These are phyloP conservation scores for Chytriomyces confervae DNA, from an alignment of 192 early-diverging fungal species.

Conservation along the genomic window DNA sequence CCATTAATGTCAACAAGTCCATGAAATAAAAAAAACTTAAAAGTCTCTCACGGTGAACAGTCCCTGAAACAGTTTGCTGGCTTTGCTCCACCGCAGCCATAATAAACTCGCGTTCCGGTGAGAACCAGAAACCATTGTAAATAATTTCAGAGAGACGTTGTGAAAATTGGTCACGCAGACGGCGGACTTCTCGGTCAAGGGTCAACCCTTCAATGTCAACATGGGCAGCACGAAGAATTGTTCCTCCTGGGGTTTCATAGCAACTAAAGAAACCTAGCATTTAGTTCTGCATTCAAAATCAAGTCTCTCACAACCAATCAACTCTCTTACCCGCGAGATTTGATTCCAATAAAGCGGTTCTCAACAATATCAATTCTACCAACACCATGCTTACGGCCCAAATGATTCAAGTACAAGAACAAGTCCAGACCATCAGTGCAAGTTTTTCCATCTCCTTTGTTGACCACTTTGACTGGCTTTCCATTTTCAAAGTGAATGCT, in stretches of 20 bases:
- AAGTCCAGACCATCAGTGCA: conserved; percentile 77
- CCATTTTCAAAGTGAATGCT: conserved; percentile 88
- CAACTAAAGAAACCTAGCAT: conserved; percentile 47
- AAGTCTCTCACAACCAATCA: not conserved
- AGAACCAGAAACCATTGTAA: conserved; percentile 98
- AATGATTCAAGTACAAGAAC: conserved; percentile 94
- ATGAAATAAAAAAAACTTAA: not conserved
- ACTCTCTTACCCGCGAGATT: conserved; percentile 78
- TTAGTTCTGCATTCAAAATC: conserved; percentile 23
- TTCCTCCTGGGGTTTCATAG: conserved; percentile 99
- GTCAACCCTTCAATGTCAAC: conserved; percentile 95
- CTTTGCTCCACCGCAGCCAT: conserved; percentile 79
- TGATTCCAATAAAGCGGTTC: conserved; percentile 98
- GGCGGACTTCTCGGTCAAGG: conserved; percentile 94
- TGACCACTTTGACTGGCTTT: conserved; percentile 87
- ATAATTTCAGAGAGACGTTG: conserved; percentile 75
- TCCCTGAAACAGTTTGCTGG: conserved; percentile 88
- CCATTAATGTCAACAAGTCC: conserved; percentile 2
- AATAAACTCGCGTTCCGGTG: conserved; percentile 92
- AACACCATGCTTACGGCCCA: conserved; percentile 96
- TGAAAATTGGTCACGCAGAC: conserved; percentile 74
- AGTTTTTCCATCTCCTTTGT: conserved; percentile 71
- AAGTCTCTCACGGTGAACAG: conserved; percentile 71
- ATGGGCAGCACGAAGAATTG: conserved; percentile 93
- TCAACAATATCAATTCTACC: conserved; percentile 99